Conservation (phyloP, 2,329 filamentous ascomycete species). For the Cladosporium sp. region DNA sequence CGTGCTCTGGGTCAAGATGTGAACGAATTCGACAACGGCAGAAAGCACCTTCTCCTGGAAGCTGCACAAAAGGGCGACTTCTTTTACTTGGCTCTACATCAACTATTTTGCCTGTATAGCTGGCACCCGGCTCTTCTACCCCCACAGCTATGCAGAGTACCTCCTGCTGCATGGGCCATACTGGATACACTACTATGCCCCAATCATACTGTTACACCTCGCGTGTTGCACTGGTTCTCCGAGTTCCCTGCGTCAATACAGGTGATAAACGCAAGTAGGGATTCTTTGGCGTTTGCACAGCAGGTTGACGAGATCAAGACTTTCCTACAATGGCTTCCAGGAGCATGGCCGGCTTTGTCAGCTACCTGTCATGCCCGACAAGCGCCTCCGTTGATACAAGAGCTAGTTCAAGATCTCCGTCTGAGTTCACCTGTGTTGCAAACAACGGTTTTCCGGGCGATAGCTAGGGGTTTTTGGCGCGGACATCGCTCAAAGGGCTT, state of each 20-base stretch:
- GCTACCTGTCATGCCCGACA: constrained; percentile 28
- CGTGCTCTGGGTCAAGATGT: neutral
- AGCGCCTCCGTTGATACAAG: constrained; percentile 55
- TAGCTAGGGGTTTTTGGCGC: constrained; percentile 44
- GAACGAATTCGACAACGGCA: constrained; percentile 24
- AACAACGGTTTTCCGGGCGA: constrained; percentile 50
- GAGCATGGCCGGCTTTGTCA: constrained; percentile 19
- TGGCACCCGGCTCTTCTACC: constrained; percentile 35
- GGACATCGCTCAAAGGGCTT: constrained; percentile 14
- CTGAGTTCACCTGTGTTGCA: constrained; percentile 52
- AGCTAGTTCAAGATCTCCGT: constrained; percentile 47
- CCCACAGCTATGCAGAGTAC: constrained; percentile 34
- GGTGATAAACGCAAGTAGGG: constrained; percentile 32
- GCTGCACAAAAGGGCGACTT: constrained; percentile 55
- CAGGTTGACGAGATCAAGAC: constrained; percentile 13
- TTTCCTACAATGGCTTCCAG: constrained; percentile 24
- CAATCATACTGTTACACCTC: constrained; percentile 40
- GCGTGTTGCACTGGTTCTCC: constrained; percentile 43
- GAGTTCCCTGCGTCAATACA: constrained; percentile 50
- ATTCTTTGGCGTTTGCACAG: constrained; percentile 8
- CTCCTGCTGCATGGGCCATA: constrained; percentile 28
- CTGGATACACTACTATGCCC: constrained; percentile 43
- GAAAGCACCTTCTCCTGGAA: constrained; percentile 52
- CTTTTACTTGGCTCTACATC: constrained; percentile 64
- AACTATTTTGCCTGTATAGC: constrained; percentile 59